A percentile compares a stretch with the other conserved stretches of the same genome.
phyloP scores from a whole-genome alignment of 768 basidiomycete genomes.

The Xerocomus brunneocitrinus region DNA sequence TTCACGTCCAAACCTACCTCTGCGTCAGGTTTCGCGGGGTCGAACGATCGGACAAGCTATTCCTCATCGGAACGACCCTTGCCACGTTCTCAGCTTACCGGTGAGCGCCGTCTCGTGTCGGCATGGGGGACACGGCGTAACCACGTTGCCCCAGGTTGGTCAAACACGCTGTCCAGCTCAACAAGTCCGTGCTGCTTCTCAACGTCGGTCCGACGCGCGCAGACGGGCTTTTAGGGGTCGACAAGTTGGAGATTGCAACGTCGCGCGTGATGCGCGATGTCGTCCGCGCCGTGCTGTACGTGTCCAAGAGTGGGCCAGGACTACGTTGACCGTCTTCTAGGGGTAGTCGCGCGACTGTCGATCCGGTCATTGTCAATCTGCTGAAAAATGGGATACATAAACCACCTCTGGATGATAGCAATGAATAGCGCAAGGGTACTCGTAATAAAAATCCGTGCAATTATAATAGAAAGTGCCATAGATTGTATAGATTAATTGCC shows the following conservation, averaged over 20 bases:
- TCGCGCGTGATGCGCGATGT: slow-evolving; percentile 71
- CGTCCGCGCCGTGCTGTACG: slow-evolving; percentile 58
- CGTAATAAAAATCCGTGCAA: slow-evolving; percentile 4
- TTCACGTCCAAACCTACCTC: background rate
- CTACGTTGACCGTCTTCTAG: slow-evolving; percentile 30
- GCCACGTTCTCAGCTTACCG: slow-evolving; percentile 92
- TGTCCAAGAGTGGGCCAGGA: slow-evolving; percentile 4
- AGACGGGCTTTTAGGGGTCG: slow-evolving; percentile 61
- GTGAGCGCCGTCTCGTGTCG: slow-evolving; percentile 31
- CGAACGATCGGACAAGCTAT: slow-evolving; percentile 57
- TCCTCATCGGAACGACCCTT: slow-evolving; percentile 85
- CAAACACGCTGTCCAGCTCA: slow-evolving; percentile 68
- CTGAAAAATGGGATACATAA: slow-evolving; percentile 55
- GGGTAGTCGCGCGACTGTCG: slow-evolving; percentile 38
- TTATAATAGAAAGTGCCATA: slow-evolving; percentile 24
- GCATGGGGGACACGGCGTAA: background rate
- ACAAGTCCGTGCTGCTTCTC: slow-evolving; percentile 76
- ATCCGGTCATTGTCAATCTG: slow-evolving; percentile 48
- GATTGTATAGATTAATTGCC: slow-evolving; percentile 19
- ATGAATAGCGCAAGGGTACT: slow-evolving; percentile 9
- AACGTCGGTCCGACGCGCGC: slow-evolving; percentile 89
- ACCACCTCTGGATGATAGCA: slow-evolving; percentile 39
- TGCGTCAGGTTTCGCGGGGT: slow-evolving; percentile 50
- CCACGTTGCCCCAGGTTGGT: slow-evolving; percentile 49
- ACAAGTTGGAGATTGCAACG: slow-evolving; percentile 75